Evolutionary conservation across 2,329 filamentous ascomycete species (phyloP), one percentile per base, ranked within the genome.

Genomic region (Diplodia sapinea): DNA sequence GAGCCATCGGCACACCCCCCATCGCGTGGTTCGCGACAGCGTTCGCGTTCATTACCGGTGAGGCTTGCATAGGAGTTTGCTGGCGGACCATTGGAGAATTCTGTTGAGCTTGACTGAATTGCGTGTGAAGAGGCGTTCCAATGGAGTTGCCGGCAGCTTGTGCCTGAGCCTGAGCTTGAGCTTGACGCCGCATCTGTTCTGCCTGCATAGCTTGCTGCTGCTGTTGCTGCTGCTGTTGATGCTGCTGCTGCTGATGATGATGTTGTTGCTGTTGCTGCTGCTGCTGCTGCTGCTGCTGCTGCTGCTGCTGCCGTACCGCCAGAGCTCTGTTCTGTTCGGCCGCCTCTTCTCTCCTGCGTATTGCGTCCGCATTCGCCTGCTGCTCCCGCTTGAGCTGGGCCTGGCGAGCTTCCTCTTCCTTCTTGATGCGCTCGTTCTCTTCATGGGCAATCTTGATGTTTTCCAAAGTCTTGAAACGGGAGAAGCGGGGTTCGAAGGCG

Each of bases 401-500:
- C 51, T 86, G 85, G 69, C 89, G 87, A 20, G 84, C 83, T 68
- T 90, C 86, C 68, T 81, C 79, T 65, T 81, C 80, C 70, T 80
- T 81, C 73, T 82, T 80, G 36, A 74, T 73, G 49, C 78, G 74
- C 71, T 89, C 89, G 74, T 89, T 91, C 76, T 96, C 92, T 31
- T 89, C 88, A 69, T 93, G 90, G 52, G 92, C 88, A 66, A 87
- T 83, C 75, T 90, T 92, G 73, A 97, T 96, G 68, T 92, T 91
- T 68, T 93, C 92, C 52, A 99, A 87, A 1, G 92, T 88, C 82
- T 97, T 97, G 79, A 97, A 98, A 47, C 91, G 88, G 72, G 95
- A 93, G 76, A 98, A 97, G 33, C 90, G 87, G 43, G 91, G 89
- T 76, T 96, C 93, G 73, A 96, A 96, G 3, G 90, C 86, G n/a